Percentiles rank a stretch among this genome's conserved stretches.
Evolutionary conservation across 108 stramenopile genomes (phyloP).

Genomic region (Parietichytrium sp.): DNA sequence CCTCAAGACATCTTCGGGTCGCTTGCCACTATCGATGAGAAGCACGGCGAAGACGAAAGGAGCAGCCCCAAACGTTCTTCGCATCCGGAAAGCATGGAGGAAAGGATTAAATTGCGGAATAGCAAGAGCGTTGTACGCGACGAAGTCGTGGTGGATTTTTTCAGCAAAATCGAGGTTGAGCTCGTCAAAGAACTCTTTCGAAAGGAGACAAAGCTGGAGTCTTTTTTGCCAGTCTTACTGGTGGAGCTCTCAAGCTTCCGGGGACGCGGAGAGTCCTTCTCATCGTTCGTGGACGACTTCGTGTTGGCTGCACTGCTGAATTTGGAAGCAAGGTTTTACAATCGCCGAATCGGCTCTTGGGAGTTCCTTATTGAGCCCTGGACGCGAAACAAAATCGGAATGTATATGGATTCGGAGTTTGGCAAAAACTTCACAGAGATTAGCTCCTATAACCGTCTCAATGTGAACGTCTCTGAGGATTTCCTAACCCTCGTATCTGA

Average conservation of each 20-base stretch:
- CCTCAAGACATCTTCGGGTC: too few relatives aligned
- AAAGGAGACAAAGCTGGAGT: background rate
- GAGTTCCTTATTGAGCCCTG: conserved; percentile 20
- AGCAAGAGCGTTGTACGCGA: too few relatives aligned
- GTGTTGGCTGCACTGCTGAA: background rate
- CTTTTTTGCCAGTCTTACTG: background rate
- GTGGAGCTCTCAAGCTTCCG: too few relatives aligned
- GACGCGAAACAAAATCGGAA: background rate
- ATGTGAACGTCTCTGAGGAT: conserved; percentile 9
- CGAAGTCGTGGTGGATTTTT: too few relatives aligned
- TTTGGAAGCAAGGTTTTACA: conserved; percentile 34
- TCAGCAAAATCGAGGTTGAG: background rate
- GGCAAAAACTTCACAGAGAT: background rate
- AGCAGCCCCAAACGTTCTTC: too few relatives aligned
- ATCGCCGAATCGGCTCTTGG: conserved; percentile 17
- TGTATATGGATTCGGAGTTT: background rate
- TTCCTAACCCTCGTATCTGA: background rate
- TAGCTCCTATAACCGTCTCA: background rate
- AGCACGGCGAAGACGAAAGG: too few relatives aligned
- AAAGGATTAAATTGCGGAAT: too few relatives aligned
- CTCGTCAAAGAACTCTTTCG: conserved; percentile 10
- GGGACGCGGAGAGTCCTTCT: conserved; percentile 27
- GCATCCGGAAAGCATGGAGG: too few relatives aligned
- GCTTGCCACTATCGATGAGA: too few relatives aligned
- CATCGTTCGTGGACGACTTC: background rate